Conservation (phyloP, 768 basidiomycete species). For the Hypholoma fasciculare region DNA sequence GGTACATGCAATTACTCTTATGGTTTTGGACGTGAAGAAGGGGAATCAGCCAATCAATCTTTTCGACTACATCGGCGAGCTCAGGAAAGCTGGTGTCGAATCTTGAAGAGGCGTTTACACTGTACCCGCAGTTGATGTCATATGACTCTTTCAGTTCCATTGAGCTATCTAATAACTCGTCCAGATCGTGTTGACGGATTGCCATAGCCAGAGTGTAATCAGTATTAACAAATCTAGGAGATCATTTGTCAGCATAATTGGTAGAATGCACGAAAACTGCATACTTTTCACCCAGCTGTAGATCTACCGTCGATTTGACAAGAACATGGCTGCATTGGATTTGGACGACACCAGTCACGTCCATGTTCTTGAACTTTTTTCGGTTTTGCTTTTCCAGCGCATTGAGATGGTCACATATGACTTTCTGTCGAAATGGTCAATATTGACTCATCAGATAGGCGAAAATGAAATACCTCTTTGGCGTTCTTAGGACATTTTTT, state of each 20-base stretch:
- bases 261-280: neutral
- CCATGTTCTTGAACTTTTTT: conserved; percentile 28
- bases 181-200: neutral
- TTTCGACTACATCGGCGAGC: conserved; percentile 7
- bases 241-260: too few species aligned
- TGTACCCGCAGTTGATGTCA: conserved; percentile 26
- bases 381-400: conserved; percentile 23
- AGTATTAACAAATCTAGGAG: neutral
- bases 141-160: conserved; percentile 15
- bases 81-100: neutral
- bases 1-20: conserved; percentile 24
- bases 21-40: conserved; percentile 27
- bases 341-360: conserved; percentile 24
- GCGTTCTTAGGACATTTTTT: too few species aligned
- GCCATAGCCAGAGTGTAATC: neutral
- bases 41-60: conserved; percentile 17
- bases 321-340: conserved; percentile 24
- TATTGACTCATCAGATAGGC: too few species aligned
- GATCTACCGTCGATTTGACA: neutral
- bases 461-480: too few species aligned
- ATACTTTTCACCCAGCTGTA: neutral
- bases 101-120: conserved; percentile 14
- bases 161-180: neutral
- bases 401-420: too few species aligned
- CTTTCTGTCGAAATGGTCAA: too few species aligned